Conservation (phyloP, 75 land plant genomes). For the Pinus tabuliformis region DNA sequence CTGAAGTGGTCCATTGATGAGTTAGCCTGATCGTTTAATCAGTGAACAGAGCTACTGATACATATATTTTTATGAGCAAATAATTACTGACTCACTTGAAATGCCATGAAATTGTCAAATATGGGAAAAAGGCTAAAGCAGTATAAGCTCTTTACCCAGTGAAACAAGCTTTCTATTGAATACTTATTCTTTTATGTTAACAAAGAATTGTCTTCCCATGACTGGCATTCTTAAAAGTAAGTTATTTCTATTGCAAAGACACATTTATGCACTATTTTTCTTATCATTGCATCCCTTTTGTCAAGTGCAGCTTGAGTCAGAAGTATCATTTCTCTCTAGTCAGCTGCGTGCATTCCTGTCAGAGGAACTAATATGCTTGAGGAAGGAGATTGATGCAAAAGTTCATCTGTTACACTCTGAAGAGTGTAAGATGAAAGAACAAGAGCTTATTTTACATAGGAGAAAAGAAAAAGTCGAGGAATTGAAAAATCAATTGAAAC, state of each 20-base stretch:
- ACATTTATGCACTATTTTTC: not conserved
- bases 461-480: slow-evolving; percentile 9
- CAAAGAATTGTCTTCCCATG: too few relatives aligned
- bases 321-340: slow-evolving; percentile 1
- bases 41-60: not conserved
- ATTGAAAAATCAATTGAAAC: not conserved
- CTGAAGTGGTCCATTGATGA: not conserved
- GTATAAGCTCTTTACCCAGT: not conserved
- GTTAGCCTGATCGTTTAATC: not conserved
- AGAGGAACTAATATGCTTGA: not conserved
- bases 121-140: not conserved
- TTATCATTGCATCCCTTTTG: slow-evolving; percentile 5
- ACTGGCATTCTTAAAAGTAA: too few relatives aligned
- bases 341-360: slow-evolving; percentile 1
- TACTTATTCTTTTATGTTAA: not conserved
- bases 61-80: not conserved
- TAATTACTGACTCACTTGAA: not conserved
- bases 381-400: slow-evolving; percentile 9
- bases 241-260: too few relatives aligned
- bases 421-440: slow-evolving; percentile 6
- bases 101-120: not conserved
- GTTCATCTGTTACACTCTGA: slow-evolving; percentile 1
- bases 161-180: not conserved
- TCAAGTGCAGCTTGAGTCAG: slow-evolving; percentile 12
- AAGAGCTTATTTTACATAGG: slow-evolving; percentile 3